phyloP scores from a whole-genome alignment of 2,329 filamentous ascomycete species.

The Xylaria sp. region DNA sequence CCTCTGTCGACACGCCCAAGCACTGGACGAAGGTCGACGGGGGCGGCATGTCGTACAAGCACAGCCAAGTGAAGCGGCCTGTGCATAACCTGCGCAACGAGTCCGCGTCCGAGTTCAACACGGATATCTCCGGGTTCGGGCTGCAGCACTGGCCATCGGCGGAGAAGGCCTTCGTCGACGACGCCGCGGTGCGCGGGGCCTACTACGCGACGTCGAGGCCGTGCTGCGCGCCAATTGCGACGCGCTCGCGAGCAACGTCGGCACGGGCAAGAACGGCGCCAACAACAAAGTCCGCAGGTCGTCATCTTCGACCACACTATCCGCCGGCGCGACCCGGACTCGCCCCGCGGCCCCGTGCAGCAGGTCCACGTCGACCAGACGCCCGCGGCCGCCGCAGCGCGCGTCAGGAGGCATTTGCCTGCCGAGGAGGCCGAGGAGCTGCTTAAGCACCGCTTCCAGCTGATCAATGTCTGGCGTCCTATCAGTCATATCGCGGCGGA shows the following conservation, averaged over 20 bases:
- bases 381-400: constrained; percentile 62
- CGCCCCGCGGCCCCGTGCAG: constrained; percentile 69
- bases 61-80: constrained; percentile 50
- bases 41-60: constrained; percentile 58
- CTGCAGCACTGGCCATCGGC: constrained; percentile 58
- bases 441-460: constrained; percentile 62
- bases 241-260: constrained; percentile 45
- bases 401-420: constrained; percentile 66
- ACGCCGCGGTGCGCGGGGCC: constrained; percentile 55
- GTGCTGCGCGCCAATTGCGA: constrained; percentile 55
- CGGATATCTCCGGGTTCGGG: constrained; percentile 64
- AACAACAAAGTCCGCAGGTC: constrained; percentile 43
- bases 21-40: constrained; percentile 71
- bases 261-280: constrained; percentile 3
- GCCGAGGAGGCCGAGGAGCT: constrained; percentile 60
- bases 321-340: constrained; percentile 57
- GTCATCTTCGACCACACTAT: constrained; percentile 78
- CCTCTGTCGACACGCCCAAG: constrained; percentile 48
- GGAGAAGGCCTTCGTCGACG: constrained; percentile 62
- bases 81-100: constrained; percentile 62
- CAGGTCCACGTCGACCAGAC: constrained; percentile 77
- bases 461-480: constrained; percentile 75
- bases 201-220: constrained; percentile 69
- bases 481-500: constrained; percentile 67
- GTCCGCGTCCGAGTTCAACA: constrained; percentile 54